Evolutionary conservation across 305 asterid species (phyloP).

Genomic region (Fraxinus floribunda): DNA sequence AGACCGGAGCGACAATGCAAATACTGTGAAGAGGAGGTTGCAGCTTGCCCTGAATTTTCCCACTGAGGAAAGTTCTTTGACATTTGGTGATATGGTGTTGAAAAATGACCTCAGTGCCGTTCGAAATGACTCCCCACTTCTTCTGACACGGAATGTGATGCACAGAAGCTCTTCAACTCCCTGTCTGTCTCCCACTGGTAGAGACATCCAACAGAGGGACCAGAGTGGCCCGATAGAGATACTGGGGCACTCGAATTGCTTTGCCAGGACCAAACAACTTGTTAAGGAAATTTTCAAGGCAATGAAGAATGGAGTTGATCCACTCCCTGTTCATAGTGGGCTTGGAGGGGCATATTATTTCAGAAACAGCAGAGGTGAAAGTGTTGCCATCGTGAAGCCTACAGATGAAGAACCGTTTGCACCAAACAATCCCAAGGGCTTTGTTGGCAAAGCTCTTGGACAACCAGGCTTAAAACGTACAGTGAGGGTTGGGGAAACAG

Average conservation of each 20-base stretch:
- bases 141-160: conserved; percentile 65
- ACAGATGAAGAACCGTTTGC: background rate
- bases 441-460: conserved; percentile 83
- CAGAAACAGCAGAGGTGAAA: background rate
- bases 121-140: conserved; percentile 77
- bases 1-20: conserved; percentile 79
- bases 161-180: conserved; percentile 96
- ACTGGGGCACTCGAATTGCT: conserved; percentile 59
- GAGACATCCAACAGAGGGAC: conserved; percentile 77
- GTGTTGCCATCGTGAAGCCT: background rate
- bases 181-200: conserved; percentile 89
- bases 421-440: background rate
- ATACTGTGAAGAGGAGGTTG: conserved; percentile 84
- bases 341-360: conserved; percentile 42
- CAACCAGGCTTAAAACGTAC: conserved; percentile 85
- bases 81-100: conserved; percentile 79
- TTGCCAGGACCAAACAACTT: conserved; percentile 56
- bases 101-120: conserved; percentile 84
- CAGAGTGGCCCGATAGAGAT: conserved; percentile 82
- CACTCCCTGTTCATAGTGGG: conserved; percentile 72
- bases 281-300: conserved; percentile 81
- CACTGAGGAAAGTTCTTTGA: conserved; percentile 78
- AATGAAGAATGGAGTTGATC: conserved; percentile 72
- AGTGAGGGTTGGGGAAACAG: conserved; percentile 90
- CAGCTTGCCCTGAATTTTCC: conserved; percentile 86